Base-by-base conservation (phyloP, 2,329 filamentous ascomycete species). In the Fusarium sp. region DNA sequence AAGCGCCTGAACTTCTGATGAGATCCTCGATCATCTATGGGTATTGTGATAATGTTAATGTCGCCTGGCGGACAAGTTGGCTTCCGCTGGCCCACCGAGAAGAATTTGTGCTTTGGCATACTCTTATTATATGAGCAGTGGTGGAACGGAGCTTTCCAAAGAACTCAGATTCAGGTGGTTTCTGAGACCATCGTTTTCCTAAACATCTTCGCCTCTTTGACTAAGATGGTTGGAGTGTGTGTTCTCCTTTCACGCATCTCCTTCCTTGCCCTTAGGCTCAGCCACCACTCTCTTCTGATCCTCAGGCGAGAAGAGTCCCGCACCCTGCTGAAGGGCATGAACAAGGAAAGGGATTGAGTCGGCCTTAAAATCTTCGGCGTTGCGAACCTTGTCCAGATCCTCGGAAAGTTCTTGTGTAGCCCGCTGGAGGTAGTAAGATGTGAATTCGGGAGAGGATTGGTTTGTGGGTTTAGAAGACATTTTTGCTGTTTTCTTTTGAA, bases 341-440 rank as follows among this genome's bases (percentile, higher is more conserved):
- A 94, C 85, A 44, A 94, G 84, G 76, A 93, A 86, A 8, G 85
- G 83, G 30, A 93, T 85, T 6, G 87, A 87, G 54, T 89, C 88
- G 63, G 83, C 83, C 76, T 88, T 90, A 81, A 94, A 95, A 79
- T 94, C 92, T 73, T 89, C 87, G 12, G 92, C 90, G 10, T 75
- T 79, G 70, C 92, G 88, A 66, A 94, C 83, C 78, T 89, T 89
- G 81, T 93, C 89, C 40, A 95, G 84, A 77, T 94, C 92, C 71
- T 93, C 90, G 15, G 90, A 88, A 59, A 95, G 89, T 77, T 94
- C 92, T 53, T 85, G 83, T 1, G 92, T 92, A 8, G 89, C 83
- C 63, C 88, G 89, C 73, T 91, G 89, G 49, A 94, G 86, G 78
- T 94, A 94, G 77, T 89, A 91, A 12, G 88, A 83, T 11, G 86